Evolutionary conservation across 768 basidiomycete genomes (phyloP).

Genomic region (Auricularia cornea): DNA sequence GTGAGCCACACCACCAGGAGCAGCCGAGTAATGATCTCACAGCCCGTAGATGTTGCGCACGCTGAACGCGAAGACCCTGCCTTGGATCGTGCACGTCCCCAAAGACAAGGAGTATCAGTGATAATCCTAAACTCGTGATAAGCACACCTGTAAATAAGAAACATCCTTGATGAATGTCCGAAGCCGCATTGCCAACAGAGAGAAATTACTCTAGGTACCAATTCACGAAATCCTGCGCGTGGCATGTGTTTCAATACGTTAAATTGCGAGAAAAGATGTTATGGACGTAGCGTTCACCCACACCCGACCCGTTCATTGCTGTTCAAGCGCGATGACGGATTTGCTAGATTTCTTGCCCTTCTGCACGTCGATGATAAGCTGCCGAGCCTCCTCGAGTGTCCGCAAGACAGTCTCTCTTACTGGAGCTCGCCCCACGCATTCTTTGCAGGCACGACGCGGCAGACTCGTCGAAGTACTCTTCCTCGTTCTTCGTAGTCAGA

Average conservation of each 20-base stretch:
- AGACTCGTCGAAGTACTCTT: constrained; percentile 33
- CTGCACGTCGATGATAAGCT: constrained; percentile 30
- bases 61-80: constrained; percentile 40
- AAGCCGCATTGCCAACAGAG: no score
- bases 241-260: no score
- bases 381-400: constrained; percentile 35
- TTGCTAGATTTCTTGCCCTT: constrained; percentile 31
- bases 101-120: constrained; percentile 22
- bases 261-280: no score
- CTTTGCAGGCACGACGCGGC: constrained; percentile 29
- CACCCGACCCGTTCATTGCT: no score
- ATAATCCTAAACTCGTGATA: no score
- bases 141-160: no score
- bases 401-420: constrained; percentile 36
- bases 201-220: no score
- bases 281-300: no score
- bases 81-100: constrained; percentile 48
- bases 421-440: constrained; percentile 40
- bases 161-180: no score
- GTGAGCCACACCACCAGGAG: constrained; percentile 3
- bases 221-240: no score
- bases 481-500: constrained; percentile 20
- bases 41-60: constrained; percentile 33
- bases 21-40: background rate
- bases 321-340: background rate